Evolutionary conservation across 305 asterid species (phyloP), one percentile per base, ranked within the genome.

Genomic region (Fraxinus floribunda): DNA sequence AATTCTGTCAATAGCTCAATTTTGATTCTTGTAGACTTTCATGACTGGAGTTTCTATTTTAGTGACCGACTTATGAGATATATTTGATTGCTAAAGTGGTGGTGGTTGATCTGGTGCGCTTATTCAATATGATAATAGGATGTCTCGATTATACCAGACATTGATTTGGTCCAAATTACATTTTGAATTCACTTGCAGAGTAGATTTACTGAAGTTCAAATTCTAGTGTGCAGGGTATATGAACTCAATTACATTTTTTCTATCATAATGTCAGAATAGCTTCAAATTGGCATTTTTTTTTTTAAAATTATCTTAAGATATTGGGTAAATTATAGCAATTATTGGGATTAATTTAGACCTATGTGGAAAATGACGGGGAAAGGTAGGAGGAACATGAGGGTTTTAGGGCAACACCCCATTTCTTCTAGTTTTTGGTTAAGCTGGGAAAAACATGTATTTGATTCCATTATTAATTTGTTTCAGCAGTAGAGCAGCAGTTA

Each of bases 31-130:
- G 10, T 70, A 3, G 75, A 70, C 75, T 70, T 29, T 18, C 29
- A 68, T 5, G 39, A 29, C 75, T 68, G 29, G 16, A 11, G 3
- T 68, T 68, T 70, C 20, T 70, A 32, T 70, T 10, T 70, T 70
- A 29, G 22, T 30, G 75, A 24, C 35, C 26, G 73, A 24, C 18
- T 30, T 26, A 29, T 68, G 75, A 29, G 75, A 68, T 68, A 68
- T 7, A 70, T 70, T 15, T 70, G 75, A 70, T 30, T 15, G 4
- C 38, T 70, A 30, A 29, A 4, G 55, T 60, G 35, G 68, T 46
- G 46, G 60, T 66, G 76, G 75, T 78, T 75, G 75, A 66, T 73
- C 80, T 78, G 32, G 57, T 79, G 44, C 22, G 30, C 39, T 77
- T 68, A n/a, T 71, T 49, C 20, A 71, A 34, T 26, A 26, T 57